phyloP scores from a whole-genome alignment of 257 asterid genomes.

The Nicotiana attenuata region DNA sequence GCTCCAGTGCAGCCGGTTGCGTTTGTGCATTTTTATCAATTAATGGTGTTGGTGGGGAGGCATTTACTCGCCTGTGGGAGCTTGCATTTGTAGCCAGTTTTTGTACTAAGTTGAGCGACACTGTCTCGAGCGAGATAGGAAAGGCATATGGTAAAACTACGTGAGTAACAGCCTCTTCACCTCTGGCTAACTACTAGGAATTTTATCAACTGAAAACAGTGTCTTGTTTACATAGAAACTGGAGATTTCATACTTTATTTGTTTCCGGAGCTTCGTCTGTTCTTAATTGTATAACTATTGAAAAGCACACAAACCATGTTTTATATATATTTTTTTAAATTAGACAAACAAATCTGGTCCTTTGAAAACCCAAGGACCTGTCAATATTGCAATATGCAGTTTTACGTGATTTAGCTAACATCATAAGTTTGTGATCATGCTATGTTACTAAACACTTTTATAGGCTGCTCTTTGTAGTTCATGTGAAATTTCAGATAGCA shows the following conservation, averaged over 20 bases:
- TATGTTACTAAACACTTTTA: neutral
- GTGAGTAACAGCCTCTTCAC: conserved; percentile 43
- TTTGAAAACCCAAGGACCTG: neutral
- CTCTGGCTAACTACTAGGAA: neutral
- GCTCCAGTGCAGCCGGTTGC: conserved; percentile 96
- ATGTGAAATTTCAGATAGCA: neutral
- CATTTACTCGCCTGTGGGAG: conserved; percentile 57
- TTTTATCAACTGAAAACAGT: neutral
- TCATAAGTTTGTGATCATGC: neutral
- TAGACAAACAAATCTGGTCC: too few relatives aligned
- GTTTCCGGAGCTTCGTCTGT: neutral
- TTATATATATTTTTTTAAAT: neutral
- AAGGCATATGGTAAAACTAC: conserved; percentile 94
- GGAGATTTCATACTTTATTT: neutral
- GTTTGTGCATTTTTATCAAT: conserved; percentile 76
- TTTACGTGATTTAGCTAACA: neutral
- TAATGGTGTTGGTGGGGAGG: conserved; percentile 62
- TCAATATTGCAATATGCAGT: neutral
- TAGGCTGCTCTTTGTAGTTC: neutral
- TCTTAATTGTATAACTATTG: neutral
- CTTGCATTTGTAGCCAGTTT: conserved; percentile 93
- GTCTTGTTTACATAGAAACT: neutral
- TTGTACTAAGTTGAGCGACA: conserved; percentile 93
- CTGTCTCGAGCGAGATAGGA: conserved; percentile 98
- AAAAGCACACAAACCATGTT: neutral